phyloP scores from a whole-genome alignment of 495 filamentous ascomycete species.

The Annulohypoxylon maeteangense region DNA sequence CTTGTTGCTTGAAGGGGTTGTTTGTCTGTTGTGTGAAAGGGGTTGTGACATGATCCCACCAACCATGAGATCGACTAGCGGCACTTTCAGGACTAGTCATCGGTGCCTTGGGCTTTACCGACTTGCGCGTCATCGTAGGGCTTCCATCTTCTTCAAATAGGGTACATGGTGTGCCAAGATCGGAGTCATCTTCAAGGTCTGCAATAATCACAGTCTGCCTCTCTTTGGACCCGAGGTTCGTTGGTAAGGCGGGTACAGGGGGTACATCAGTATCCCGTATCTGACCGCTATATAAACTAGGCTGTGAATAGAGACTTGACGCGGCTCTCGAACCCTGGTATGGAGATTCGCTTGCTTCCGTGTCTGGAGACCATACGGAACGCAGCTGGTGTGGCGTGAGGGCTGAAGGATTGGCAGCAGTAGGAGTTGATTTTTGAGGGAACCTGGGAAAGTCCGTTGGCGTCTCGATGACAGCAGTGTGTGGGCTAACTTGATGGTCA shows the following conservation, averaged over 20 bases:
- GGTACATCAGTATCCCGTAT: conserved; percentile 55
- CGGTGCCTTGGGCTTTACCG: conserved; percentile 43
- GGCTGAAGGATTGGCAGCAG: conserved; percentile 57
- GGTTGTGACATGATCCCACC: conserved; percentile 89
- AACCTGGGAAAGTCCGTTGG: conserved; percentile 49
- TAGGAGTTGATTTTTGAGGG: conserved; percentile 47
- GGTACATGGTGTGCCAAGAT: conserved; percentile 49
- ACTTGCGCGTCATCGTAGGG: conserved; percentile 48
- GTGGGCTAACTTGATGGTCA: conserved; percentile 61
- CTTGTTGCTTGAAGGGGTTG: conserved; percentile 51
- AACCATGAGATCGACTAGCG: conserved; percentile 74
- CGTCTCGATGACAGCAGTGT: conserved; percentile 59
- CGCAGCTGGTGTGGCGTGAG: conserved; percentile 73
- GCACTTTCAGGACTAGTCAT: conserved; percentile 51
- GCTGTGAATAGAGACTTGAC: conserved; percentile 77
- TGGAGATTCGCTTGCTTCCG: conserved; percentile 49
- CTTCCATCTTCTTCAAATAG: conserved; percentile 62
- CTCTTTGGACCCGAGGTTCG: conserved; percentile 44
- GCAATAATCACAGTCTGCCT: conserved; percentile 21
- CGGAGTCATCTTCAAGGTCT: conserved; percentile 44
- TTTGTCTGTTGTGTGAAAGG: conserved; percentile 66
- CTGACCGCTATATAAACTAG: conserved; percentile 54
- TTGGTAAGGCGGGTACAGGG: conserved; percentile 72
- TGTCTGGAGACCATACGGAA: conserved; percentile 70
- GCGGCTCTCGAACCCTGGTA: conserved; percentile 49